phyloP scores from a whole-genome alignment of 139 green algal species.

The Chlamydomonas schloesseri region DNA sequence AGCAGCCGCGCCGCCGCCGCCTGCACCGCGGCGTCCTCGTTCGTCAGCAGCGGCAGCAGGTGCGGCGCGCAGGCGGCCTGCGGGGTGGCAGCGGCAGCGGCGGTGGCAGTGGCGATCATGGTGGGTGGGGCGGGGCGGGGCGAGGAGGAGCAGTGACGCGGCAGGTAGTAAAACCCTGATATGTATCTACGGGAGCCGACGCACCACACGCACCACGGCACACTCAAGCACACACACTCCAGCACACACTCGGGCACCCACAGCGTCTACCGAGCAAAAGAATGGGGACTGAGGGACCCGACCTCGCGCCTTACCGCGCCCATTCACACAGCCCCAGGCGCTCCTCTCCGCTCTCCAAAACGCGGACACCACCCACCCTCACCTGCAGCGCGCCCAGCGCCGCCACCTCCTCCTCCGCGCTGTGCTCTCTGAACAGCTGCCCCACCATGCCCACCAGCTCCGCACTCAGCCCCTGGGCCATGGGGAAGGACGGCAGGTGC shows the following conservation, averaged over 20 bases:
- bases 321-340: too few species aligned
- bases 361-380: background rate
- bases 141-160: background rate
- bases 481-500: constrained; percentile 19
- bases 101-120: too few species aligned
- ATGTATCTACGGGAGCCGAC: too few species aligned
- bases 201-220: too few species aligned
- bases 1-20: background rate
- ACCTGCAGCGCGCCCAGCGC: constrained; percentile 19
- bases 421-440: background rate
- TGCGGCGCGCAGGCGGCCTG: constrained; percentile 25
- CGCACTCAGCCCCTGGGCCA: background rate
- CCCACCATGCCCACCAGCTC: background rate
- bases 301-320: too few species aligned
- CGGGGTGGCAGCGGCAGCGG: background rate
- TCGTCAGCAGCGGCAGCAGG: constrained; percentile 19
- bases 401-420: background rate
- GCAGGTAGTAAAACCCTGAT: too few species aligned
- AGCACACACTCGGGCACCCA: too few species aligned
- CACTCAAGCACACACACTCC: too few species aligned
- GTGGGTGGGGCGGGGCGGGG: too few species aligned
- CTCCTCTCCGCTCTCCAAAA: too few species aligned
- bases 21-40: background rate
- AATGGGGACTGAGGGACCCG: too few species aligned
- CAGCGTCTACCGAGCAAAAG: too few species aligned